Base-by-base conservation (phyloP, 257 asterid genomes). In the Echium plantagineum region DNA sequence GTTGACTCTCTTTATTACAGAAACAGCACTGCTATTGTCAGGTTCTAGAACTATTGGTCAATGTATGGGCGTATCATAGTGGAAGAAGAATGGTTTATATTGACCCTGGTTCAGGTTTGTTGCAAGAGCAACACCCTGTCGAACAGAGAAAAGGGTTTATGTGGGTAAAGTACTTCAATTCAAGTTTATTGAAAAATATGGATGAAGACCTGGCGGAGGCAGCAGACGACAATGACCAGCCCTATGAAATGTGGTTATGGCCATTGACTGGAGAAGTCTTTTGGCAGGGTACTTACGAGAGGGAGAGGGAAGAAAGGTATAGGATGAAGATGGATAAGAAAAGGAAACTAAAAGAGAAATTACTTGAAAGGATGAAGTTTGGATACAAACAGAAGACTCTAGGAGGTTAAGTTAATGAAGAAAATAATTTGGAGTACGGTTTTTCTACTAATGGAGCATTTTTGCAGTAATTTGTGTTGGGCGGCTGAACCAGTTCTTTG, bases 141-240 rank as follows among this genome's bases (percentile, higher is more conserved):
- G 90, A 84, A 70, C 85, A 78, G 61, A 81, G 98, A 61, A 84
- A 60, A 74, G 89, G 84, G 65, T 82, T 75, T 52, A 82, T 89
- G 94, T 88, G 98, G 98, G 70, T 78, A 0, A 85, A 85, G 63
- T 91, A 82, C 78, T 85, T 91, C 81, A 81, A 84, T 69, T 16
- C 48, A 15, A 69, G 89, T 12, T 69, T 86, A 58, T 61, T 91
- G 69, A 86, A 85, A 78, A 86, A 80, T 55, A 91, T 88, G 97
- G 98, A 91, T 46, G 98, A 91, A 78, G 95, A 88, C 80, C 85
- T 93, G 18, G 98, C 96, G 26, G 95, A 93, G 76, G 95, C 97
- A 72, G 94, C 95, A 38, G 98, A 93, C 49, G 98, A 93, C 52
- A 60, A 72, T 52, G 94, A 79, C 77, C 82, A 84, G 67, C 95